Evolutionary conservation across 2,329 filamentous ascomycete species (phyloP), one percentile per base, ranked within the genome.

Genomic region (Botrytis porri): DNA sequence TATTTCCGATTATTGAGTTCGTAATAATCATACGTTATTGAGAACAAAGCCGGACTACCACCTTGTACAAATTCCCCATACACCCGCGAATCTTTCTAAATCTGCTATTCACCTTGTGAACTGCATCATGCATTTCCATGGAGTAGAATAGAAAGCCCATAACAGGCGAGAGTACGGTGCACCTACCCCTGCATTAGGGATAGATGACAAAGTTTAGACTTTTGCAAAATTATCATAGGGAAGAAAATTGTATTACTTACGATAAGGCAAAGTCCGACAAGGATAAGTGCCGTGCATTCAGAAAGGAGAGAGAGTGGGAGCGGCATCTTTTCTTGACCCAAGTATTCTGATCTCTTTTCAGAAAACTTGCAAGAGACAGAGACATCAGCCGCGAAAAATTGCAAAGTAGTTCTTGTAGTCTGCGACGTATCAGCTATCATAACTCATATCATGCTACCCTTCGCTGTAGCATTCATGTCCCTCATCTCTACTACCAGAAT

Each of bases 401-500:
- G 32, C 14, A 57, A 29, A 37, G 74, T 73, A n/a, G 70, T 75
- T 25, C 67, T 75, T 16, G 64, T 75, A 0, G 73, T 74, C 10
- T 71, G 65, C 37, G 43, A 43, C 18, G 63, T 67, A 22, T 66
- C 73, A 5, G 69, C 74, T 12, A n/a, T 75, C 18, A 65, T 75
- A 14, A 71, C 65, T 1, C 74, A 70, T 37, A 74, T 73, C 20
- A 71, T 73, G 10, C 35, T 74, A 16, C 73, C 74, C 3, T 75
- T 73, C 4, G 54, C 69, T 37, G 67, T 75, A 22, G 73, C 74
- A 9, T 75, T 74, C 37, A 60, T 48, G 22, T 67, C 60, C 18
- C 51, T 75, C 10, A 73, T 71, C 2, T 75, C 74, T 8, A 69
- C 73, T 8, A 69, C 74, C 1, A 70, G 69, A 41, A 70, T 71